Base-by-base conservation (phyloP, 2,329 filamentous ascomycete species). In the Aulographum hederae region DNA sequence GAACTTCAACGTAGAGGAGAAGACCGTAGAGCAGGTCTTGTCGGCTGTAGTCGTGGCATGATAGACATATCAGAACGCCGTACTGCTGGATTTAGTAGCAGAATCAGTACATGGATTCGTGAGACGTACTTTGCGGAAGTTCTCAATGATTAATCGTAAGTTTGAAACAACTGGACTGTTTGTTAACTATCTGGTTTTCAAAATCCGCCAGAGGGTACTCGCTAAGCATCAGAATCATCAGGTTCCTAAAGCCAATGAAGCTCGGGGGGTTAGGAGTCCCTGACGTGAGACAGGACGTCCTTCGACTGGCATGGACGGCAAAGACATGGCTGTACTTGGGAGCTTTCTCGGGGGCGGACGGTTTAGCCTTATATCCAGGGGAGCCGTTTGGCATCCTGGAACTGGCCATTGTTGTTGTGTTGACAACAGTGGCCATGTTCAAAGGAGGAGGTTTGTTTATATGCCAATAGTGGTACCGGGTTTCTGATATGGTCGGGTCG, bases 151-250 rank as follows among this genome's bases (percentile, higher is more conserved):
- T 46, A 98, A 65, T 40, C 89, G 75, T 32, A 98, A 57, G 50
- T 98, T 98, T 45, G 85, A 89, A 31, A 86, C 82, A 46, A 95
- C 81, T 84, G 43, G 18, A 37, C 27, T n/a, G n/a, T 23, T 23
- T n/a, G 20, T 23, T 23, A 23, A n/a, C n/a, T n/a, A n/a, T 23
- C 20, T 23, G 20, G 20, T n/a, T 23, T n/a, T n/a, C n/a, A 6
- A 6, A 23, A 23, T n/a, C 6, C 6, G 20, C 20, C 6, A 6
- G 20, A 6, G 20, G n/a, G 34, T 40, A 43, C 66, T 39, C 65
- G 89, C 81, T 73, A 38, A 93, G 58, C 23, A 94, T 81, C 46
- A 95, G 75, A 25, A 93, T 79, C 81, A 94, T 93, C 39, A 98
- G 67, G 50, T 98, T 98, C 37, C 86, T 67, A 50, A 98, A 95